These are phyloP conservation scores for Pythium monospermum DNA, from an alignment of 352 stramenopile species.

Conservation along the genomic window DNA sequence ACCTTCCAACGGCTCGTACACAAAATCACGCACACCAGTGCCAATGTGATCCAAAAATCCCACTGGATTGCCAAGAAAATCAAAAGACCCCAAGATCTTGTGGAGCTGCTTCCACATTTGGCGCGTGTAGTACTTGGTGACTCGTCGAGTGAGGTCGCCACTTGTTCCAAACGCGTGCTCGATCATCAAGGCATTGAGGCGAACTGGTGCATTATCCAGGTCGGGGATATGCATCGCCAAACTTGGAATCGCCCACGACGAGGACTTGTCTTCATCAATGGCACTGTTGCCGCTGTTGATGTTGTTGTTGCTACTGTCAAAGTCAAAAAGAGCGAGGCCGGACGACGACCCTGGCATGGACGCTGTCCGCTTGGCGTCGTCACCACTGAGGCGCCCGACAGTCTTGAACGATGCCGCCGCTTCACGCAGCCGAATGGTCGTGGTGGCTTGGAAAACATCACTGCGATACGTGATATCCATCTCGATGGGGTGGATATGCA, in stretches of 20 bases:
- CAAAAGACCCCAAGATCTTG: conserved; percentile 85
- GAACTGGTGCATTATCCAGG: conserved; percentile 84
- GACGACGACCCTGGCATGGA: conserved; percentile 26
- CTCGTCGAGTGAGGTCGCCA: conserved; percentile 67
- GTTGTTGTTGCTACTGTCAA: conserved; percentile 14
- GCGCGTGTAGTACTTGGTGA: conserved; percentile 89
- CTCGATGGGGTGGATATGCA: conserved; percentile 86
- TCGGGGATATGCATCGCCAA: conserved; percentile 85
- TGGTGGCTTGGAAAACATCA: conserved; percentile 74
- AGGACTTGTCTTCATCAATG: conserved; percentile 41
- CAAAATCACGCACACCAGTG: conserved; percentile 94
- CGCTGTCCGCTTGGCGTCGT: conserved; percentile 35
- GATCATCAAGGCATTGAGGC: conserved; percentile 84
- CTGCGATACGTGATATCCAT: conserved; percentile 87
- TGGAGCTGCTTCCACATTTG: conserved; percentile 88
- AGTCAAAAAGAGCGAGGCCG: conserved; percentile 25
- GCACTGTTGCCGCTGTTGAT: conserved; percentile 4
- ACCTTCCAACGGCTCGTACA: conserved; percentile 94
- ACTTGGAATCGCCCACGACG: conserved; percentile 79
- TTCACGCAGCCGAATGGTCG: conserved; percentile 55
- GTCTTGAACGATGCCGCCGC: conserved; percentile 28
- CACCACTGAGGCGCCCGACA: conserved; percentile 10
- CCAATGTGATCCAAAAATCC: conserved; percentile 93
- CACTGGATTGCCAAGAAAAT: conserved; percentile 86
- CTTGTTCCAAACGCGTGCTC: conserved; percentile 88